phyloP scores from a whole-genome alignment of 805 yeast species.

The Isabelozyma heimii region DNA sequence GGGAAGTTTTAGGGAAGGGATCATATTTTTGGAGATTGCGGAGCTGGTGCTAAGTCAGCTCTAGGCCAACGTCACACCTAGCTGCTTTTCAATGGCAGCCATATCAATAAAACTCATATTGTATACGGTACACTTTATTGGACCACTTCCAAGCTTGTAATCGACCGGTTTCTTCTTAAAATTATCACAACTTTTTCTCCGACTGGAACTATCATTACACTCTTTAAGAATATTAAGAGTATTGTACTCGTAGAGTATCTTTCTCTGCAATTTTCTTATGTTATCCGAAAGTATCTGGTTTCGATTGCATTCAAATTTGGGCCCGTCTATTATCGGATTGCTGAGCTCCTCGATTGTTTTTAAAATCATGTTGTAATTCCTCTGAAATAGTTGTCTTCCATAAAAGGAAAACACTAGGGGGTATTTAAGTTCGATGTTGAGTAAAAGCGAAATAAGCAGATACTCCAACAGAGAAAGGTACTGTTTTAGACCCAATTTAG shows the following conservation, averaged over 20 bases:
- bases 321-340: not conserved
- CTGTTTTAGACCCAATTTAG: slow-evolving; percentile 2
- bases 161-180: not conserved
- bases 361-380: slow-evolving; percentile 15
- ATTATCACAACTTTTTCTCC: not conserved
- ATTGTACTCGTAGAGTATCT: slow-evolving; percentile 15
- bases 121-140: not conserved
- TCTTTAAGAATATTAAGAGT: slow-evolving; percentile 8
- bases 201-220: not conserved
- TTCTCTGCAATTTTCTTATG: slow-evolving; percentile 11
- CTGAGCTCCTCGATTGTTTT: slow-evolving; percentile 1
- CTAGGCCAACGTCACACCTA: too few relatives aligned
- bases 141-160: not conserved
- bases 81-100: slow-evolving; percentile 62
- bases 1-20: too few relatives aligned
- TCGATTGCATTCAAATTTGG: not conserved
- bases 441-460: slow-evolving; percentile 15
- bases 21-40: too few relatives aligned
- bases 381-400: slow-evolving; percentile 21
- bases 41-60: too few relatives aligned
- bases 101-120: slow-evolving; percentile 29
- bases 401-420: slow-evolving; percentile 31
- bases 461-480: slow-evolving; percentile 17
- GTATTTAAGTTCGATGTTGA: slow-evolving; percentile 24
- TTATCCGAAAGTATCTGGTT: not conserved